Evolutionary conservation across 805 yeast genomes (phyloP), one percentile per base, ranked within the genome.

Genomic region (Suhomyces pyralidae): DNA sequence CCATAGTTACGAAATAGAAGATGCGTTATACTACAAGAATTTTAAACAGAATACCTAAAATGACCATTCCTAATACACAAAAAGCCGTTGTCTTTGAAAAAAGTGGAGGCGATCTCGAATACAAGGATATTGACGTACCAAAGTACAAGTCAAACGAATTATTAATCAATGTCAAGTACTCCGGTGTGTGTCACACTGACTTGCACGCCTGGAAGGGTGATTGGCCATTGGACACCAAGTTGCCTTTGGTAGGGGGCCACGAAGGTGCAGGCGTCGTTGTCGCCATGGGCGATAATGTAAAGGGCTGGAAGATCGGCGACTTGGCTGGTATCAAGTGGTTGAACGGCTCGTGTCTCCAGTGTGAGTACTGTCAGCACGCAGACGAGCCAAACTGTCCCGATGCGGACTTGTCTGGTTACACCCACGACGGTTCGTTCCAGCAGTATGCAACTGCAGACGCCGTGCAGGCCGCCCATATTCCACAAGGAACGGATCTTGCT

Each of bases 361-460:
- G 79, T 62, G 79, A 74, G 64, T 70, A 61, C 67, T 74, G 79
- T 59, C 71, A 71, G 55, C 62, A 64, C 47, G 65, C 71, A 36
- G 67, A 68, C 54, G 81, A 86, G 75, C 64, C 78, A 49, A 73
- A 73, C 63, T 87, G 92, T 77, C 76, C 82, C 46, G 64, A 81
- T 10, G 89, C 90, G 48, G 88, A 83, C 63, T 77, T 86, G 60
- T 73, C 90, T 36, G 92, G 92, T 68, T 84, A 82, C 79, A 83
- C 89, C 50, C 88, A 84, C 66, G 88, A 84, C 64, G 89, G 79
- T 72, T 80, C 86, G 51, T 83, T 81, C 83, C 85, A 82, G 69
- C 81, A 83, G 65, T 83, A 82, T 67, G 85, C 84, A 45, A 81
- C 85, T 52, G 86, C 85, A 47, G 84, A 81, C 63, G 84, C 85